phyloP scores from a whole-genome alignment of 164 flowering plant genomes.

The Dillenia turbinata region DNA sequence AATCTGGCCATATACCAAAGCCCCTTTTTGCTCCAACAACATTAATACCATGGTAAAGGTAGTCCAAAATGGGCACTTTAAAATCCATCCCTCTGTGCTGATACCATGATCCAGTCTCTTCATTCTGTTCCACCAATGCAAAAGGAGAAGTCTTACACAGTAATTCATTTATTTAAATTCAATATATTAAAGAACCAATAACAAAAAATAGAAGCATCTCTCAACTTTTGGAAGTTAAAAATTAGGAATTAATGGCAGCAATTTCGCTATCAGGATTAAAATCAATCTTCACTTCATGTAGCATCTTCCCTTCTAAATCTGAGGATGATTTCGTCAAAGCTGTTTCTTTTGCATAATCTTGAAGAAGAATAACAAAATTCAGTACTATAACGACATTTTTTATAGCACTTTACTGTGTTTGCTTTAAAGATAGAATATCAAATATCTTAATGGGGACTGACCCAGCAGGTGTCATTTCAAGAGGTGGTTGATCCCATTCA shows the following conservation, averaged over 20 bases:
- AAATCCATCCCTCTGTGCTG: slow-evolving; percentile 93
- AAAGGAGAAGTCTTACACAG: too few species aligned
- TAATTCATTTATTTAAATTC: too few species aligned
- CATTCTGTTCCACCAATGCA: slow-evolving; percentile 51
- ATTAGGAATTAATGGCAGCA: slow-evolving; percentile 67
- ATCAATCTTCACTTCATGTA: slow-evolving; percentile 61
- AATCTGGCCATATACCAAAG: slow-evolving; percentile 72
- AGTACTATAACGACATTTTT: too few species aligned
- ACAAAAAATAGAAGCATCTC: neutral
- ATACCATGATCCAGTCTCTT: slow-evolving; percentile 84
- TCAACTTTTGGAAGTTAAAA: slow-evolving; percentile 11
- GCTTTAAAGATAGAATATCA: neutral
- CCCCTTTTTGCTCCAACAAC: slow-evolving; percentile 42
- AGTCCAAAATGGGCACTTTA: slow-evolving; percentile 57
- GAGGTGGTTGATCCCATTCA: slow-evolving; percentile 98
- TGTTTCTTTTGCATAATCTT: slow-evolving; percentile 97
- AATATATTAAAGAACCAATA: neutral
- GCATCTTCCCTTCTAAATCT: slow-evolving; percentile 28
- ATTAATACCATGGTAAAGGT: slow-evolving; percentile 40
- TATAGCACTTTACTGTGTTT: too few species aligned
- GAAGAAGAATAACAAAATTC: slow-evolving; percentile 11
- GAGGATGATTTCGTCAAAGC: slow-evolving; percentile 50
- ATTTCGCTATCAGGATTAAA: slow-evolving; percentile 38
- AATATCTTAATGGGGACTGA: slow-evolving; percentile 71
- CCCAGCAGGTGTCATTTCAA: slow-evolving; percentile 78